Percentiles rank a stretch among this genome's conserved stretches.
These are phyloP conservation scores for Wickerhamomyces pijperi DNA, from an alignment of 805 yeast genomes.

Conservation along the genomic window DNA sequence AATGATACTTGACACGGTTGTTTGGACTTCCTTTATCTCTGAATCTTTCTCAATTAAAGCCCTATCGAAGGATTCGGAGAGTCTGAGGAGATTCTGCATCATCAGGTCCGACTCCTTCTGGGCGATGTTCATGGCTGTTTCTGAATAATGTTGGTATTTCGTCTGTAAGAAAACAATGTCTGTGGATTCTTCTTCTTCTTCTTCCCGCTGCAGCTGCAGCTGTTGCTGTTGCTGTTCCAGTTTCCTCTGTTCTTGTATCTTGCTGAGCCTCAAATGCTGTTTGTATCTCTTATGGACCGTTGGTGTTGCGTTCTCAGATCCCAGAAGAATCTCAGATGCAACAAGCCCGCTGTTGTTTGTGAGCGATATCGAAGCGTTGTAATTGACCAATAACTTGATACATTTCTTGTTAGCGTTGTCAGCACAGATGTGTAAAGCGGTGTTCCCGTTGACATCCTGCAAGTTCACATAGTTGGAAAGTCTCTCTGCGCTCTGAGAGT, in stretches of 20 bases:
- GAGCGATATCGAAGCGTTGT: constrained; percentile 35
- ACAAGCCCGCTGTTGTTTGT: constrained; percentile 23
- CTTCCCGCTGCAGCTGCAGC: too few relatives aligned
- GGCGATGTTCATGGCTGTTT: constrained; percentile 45
- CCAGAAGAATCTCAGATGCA: constrained; percentile 18
- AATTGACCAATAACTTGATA: constrained; percentile 35
- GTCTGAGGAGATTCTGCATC: too few relatives aligned
- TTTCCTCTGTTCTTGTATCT: constrained; percentile 5
- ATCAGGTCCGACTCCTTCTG: too few relatives aligned
- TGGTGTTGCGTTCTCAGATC: constrained; percentile 15
- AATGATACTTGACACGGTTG: constrained; percentile 38
- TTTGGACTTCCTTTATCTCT: constrained; percentile 45
- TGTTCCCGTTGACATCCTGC: constrained; percentile 68
- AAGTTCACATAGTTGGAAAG: constrained; percentile 49
- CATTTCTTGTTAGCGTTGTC: constrained; percentile 43
- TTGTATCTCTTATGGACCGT: constrained; percentile 15
- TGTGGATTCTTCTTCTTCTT: too few relatives aligned
- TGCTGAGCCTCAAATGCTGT: constrained; percentile 11
- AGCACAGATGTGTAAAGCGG: constrained; percentile 68
- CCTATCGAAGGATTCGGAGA: too few relatives aligned
- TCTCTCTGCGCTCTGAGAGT: constrained; percentile 49
- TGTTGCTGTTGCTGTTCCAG: too few relatives aligned
- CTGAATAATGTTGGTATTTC: constrained; percentile 34
- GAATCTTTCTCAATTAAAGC: too few relatives aligned
- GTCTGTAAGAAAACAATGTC: too few relatives aligned